phyloP scores from a whole-genome alignment of 441 rosid genomes.

The Mallotus repandus region DNA sequence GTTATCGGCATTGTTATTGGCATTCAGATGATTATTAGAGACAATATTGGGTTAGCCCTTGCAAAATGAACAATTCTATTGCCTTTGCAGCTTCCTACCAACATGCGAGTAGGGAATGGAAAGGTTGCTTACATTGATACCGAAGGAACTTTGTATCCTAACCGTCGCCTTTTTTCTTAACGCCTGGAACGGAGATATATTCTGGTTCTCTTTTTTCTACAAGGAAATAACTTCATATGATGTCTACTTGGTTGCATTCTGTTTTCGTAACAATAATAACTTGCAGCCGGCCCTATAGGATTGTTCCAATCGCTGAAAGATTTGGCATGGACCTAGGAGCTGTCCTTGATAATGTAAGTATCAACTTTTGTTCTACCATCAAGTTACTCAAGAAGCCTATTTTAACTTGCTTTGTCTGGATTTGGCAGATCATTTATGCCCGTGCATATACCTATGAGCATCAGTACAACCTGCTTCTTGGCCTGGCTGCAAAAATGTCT shows the following conservation, averaged over 20 bases:
- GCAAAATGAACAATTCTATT: conserved; percentile 14
- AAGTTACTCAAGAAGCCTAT: not conserved
- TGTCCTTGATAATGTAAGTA: conserved; percentile 83
- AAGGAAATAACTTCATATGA: not conserved
- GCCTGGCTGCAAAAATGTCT: conserved; percentile 93
- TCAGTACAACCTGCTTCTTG: conserved; percentile 89
- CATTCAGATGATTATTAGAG: not conserved
- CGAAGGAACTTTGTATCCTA: conserved; percentile 89
- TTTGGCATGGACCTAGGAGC: conserved; percentile 98
- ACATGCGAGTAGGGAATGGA: conserved; percentile 89
- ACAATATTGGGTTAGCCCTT: not conserved
- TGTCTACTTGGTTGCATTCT: conserved; percentile 3
- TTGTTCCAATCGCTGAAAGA: conserved; percentile 87
- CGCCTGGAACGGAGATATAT: conserved; percentile 5
- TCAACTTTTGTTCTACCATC: conserved; percentile 16
- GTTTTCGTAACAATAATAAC: conserved; percentile 34
- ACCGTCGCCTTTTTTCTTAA: conserved; percentile 11
- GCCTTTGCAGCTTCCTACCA: conserved; percentile 70
- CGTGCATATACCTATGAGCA: conserved; percentile 90
- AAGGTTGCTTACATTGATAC: conserved; percentile 94
- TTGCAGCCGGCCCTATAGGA: conserved; percentile 77
- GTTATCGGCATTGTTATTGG: not conserved
- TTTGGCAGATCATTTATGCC: conserved; percentile 77
- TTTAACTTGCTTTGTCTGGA: conserved; percentile 19
- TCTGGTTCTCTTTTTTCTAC: not conserved